These are phyloP conservation scores for Lecanicillium sp. DNA, from an alignment of 2,329 filamentous ascomycete species.

Conservation along the genomic window DNA sequence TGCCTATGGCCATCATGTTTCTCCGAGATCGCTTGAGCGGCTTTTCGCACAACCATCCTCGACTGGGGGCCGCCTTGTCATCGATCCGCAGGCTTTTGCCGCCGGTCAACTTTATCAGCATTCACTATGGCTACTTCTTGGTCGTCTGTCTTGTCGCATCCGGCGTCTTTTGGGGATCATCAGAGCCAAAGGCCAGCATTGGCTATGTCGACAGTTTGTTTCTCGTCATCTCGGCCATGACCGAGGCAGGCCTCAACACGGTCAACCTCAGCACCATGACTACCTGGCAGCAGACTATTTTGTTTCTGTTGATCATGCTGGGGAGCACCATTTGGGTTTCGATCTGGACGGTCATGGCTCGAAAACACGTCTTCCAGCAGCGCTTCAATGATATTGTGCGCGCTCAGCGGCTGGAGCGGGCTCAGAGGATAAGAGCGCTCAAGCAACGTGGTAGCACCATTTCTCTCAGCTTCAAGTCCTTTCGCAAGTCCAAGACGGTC, in stretches of 20 bases:
- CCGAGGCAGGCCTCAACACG: constrained; percentile 59
- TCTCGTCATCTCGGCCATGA: constrained; percentile 57
- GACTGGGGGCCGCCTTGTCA: background rate
- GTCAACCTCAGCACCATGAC: constrained; percentile 56
- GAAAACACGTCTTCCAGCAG: constrained; percentile 53
- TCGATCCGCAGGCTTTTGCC: constrained; percentile 18
- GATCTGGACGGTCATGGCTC: constrained; percentile 51
- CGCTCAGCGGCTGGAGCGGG: constrained; percentile 23
- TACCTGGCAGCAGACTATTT: constrained; percentile 57
- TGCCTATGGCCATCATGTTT: too few species aligned
- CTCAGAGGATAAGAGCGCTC: constrained; percentile 9
- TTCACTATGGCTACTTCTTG: constrained; percentile 63
- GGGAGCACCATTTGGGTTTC: constrained; percentile 62
- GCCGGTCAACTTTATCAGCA: constrained; percentile 50
- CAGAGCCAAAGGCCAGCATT: constrained; percentile 41
- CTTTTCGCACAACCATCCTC: background rate
- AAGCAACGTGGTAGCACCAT: background rate
- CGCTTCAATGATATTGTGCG: constrained; percentile 47
- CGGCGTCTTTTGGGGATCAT: constrained; percentile 52
- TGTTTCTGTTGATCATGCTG: constrained; percentile 57
- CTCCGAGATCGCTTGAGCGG: background rate
- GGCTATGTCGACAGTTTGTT: constrained; percentile 59
- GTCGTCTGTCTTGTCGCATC: constrained; percentile 44
- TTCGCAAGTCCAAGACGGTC: constrained; percentile 9
- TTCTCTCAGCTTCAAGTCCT: constrained; percentile 12